A percentile compares a stretch with the other conserved stretches of the same genome.
Evolutionary conservation across 2,329 filamentous ascomycete species (phyloP).

Genomic region (Dothistroma septosporum): DNA sequence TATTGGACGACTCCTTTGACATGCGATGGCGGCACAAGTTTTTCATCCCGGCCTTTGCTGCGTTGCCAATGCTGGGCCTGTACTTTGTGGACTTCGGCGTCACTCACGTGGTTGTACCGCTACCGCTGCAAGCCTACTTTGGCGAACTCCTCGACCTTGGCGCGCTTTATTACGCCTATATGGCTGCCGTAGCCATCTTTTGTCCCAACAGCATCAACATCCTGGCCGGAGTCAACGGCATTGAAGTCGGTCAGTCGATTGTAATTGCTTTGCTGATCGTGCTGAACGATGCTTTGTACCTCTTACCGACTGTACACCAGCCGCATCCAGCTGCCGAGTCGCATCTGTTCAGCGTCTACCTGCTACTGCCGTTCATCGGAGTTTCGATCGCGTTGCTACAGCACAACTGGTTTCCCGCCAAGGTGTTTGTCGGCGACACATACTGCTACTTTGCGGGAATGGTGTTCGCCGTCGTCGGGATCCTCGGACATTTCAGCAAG

Average conservation of each 20-base stretch:
- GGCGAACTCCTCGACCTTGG: slow-evolving; percentile 79
- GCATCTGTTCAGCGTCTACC: slow-evolving; percentile 92
- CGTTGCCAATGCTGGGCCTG: slow-evolving; percentile 88
- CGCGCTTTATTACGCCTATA: slow-evolving; percentile 83
- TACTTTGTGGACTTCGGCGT: slow-evolving; percentile 99
- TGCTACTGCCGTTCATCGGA: slow-evolving; percentile 88
- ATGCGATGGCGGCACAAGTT: slow-evolving; percentile 99
- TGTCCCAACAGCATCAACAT: slow-evolving; percentile 99
- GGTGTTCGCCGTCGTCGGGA: slow-evolving; percentile 96
- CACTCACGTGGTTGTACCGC: slow-evolving; percentile 87
- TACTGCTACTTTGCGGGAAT: slow-evolving; percentile 99
- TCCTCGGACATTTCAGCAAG: slow-evolving; percentile 96
- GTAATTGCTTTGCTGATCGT: slow-evolving; percentile 80
- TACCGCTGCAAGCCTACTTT: slow-evolving; percentile 77
- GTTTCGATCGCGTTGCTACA: slow-evolving; percentile 80
- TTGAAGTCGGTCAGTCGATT: slow-evolving; percentile 91
- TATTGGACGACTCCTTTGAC: slow-evolving; percentile 95
- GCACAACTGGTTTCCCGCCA: slow-evolving; percentile 95
- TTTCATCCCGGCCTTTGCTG: slow-evolving; percentile 90
- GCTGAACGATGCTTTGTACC: slow-evolving; percentile 83
- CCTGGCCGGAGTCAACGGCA: slow-evolving; percentile 97
- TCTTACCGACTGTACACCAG: slow-evolving; percentile 60
- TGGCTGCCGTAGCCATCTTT: slow-evolving; percentile 95
- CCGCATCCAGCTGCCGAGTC: slow-evolving; percentile 93
- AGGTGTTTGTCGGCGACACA: slow-evolving; percentile 94